Conservation (phyloP, 2,329 filamentous ascomycete species). For the Aspergillus awamori region DNA sequence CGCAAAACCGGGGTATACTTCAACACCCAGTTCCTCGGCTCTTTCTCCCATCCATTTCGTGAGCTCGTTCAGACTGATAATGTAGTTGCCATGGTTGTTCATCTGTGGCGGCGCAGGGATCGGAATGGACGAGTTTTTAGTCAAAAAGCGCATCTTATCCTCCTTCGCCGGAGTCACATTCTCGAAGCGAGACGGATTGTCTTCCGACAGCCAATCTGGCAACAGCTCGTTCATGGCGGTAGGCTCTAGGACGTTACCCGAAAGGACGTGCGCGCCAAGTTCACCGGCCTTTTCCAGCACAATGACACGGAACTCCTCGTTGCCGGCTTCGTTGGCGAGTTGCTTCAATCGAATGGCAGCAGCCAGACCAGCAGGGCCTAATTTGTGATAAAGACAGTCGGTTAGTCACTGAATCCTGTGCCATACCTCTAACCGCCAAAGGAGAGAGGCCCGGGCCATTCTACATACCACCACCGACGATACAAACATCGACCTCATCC, state of each 20-base stretch:
- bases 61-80: slow-evolving; percentile 92
- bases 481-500: slow-evolving; percentile 94
- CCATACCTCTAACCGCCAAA: neutral
- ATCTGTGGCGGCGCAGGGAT: slow-evolving; percentile 93
- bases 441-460: neutral
- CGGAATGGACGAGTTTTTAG: slow-evolving; percentile 74
- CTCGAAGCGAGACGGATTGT: slow-evolving; percentile 85
- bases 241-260: slow-evolving; percentile 92
- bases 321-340: slow-evolving; percentile 88
- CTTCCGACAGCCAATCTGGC: slow-evolving; percentile 88
- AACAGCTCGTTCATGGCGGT: slow-evolving; percentile 85
- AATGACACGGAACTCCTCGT: slow-evolving; percentile 92
- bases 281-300: slow-evolving; percentile 95
- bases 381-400: neutral
- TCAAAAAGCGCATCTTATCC: slow-evolving; percentile 94
- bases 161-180: slow-evolving; percentile 78
- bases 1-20: slow-evolving; percentile 94
- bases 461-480: slow-evolving; percentile 77
- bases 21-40: slow-evolving; percentile 94
- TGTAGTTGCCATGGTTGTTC: slow-evolving; percentile 98
- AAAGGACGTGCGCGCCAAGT: slow-evolving; percentile 91
- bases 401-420: slow-evolving; percentile 7
- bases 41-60: slow-evolving; percentile 94
- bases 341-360: slow-evolving; percentile 96
- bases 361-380: slow-evolving; percentile 85